These are phyloP conservation scores for Jatropha podagrica DNA, from an alignment of 441 rosid species.

Conservation along the genomic window DNA sequence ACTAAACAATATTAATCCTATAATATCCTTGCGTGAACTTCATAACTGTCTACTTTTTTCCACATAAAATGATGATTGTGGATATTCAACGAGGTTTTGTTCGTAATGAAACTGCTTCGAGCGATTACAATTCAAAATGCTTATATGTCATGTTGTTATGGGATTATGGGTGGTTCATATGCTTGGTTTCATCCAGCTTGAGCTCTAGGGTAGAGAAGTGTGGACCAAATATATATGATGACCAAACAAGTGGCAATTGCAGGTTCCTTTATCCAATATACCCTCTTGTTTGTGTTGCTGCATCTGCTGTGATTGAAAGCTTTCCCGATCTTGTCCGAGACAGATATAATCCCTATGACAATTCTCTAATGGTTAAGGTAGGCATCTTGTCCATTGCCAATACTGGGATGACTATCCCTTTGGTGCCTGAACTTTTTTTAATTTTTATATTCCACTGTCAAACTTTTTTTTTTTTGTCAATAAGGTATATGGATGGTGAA, in stretches of 20 bases:
- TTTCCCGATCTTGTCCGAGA: constrained; percentile 84
- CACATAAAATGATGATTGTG: not conserved
- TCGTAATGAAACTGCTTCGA: not conserved
- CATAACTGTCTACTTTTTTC: not conserved
- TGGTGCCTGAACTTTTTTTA: too few relatives aligned
- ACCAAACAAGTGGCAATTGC: constrained; percentile 24
- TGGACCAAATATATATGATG: not conserved
- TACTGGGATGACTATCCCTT: too few relatives aligned
- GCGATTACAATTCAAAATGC: not conserved
- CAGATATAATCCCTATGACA: constrained; percentile 49
- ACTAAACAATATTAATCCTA: not conserved
- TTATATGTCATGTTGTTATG: not conserved
- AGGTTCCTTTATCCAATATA: constrained; percentile 94
- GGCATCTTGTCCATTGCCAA: constrained; percentile 18
- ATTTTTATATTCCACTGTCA: too few relatives aligned
- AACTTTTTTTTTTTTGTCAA: too few relatives aligned
- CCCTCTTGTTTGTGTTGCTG: constrained; percentile 92
- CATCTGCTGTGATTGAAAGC: constrained; percentile 94
- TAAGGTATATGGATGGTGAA: too few relatives aligned
- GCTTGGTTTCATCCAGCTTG: not conserved
- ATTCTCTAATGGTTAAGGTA: constrained; percentile 53
- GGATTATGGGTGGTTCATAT: not conserved
- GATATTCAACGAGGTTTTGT: not conserved
- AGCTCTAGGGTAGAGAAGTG: not conserved
- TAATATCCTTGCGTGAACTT: not conserved